Percentiles rank a stretch among this genome's conserved stretches.
Evolutionary conservation across 2,329 filamentous ascomycete genomes (phyloP).

Genomic region (Ceratocystis harringtonii): DNA sequence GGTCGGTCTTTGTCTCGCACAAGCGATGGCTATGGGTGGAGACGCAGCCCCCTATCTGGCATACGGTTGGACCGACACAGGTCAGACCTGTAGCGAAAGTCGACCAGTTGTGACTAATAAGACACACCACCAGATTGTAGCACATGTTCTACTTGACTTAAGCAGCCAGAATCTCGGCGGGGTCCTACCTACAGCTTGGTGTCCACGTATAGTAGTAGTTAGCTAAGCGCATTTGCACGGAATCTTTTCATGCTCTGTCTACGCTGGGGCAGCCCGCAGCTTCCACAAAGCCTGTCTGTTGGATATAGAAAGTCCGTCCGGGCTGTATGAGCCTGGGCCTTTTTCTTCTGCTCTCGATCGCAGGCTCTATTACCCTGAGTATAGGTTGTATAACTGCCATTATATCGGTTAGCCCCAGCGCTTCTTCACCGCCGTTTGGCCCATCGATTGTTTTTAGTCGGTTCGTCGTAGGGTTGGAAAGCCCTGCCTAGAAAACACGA

Average conservation of each 20-base stretch:
- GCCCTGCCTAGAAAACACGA: background rate
- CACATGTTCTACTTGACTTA: too few species aligned
- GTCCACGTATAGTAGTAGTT: too few species aligned
- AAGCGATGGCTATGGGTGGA: background rate
- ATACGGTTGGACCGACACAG: background rate
- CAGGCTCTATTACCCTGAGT: too few species aligned
- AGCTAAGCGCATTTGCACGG: too few species aligned
- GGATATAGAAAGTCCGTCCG: background rate
- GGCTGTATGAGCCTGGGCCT: background rate
- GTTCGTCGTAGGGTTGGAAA: background rate
- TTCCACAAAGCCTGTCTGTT: background rate
- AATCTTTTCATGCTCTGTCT: background rate
- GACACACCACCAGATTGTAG: too few species aligned
- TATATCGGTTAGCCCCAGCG: too few species aligned
- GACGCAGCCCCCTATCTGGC: background rate
- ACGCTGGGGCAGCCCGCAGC: background rate
- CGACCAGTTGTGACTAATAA: too few species aligned
- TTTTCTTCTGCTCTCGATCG: background rate
- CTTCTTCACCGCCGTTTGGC: background rate
- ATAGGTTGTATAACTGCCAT: too few species aligned
- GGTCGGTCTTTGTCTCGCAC: background rate
- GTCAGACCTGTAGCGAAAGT: background rate
- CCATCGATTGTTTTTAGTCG: background rate
- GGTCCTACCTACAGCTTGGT: too few species aligned
- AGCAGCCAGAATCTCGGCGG: too few species aligned